A percentile compares a stretch with the other conserved stretches of the same genome.
phyloP scores from a whole-genome alignment of 2,329 filamentous ascomycete species.

The Rasamsonia emersonii region DNA sequence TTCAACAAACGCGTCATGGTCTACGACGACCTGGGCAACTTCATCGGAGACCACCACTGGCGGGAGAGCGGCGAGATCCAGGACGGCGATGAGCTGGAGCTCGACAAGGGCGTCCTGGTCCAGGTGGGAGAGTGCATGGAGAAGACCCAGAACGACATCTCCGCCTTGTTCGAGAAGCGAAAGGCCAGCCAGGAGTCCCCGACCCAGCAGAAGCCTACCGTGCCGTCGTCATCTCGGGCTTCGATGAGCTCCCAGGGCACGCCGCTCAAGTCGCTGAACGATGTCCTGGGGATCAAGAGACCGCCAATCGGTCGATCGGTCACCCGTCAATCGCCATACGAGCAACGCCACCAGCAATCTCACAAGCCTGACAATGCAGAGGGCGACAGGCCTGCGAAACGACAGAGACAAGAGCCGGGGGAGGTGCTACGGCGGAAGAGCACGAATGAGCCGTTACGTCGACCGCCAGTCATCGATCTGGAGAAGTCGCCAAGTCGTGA shows the following conservation, averaged over 20 bases:
- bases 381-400: constrained; percentile 25
- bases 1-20: constrained; percentile 92
- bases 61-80: constrained; percentile 58
- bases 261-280: constrained; percentile 52
- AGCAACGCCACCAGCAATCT: constrained; percentile 26
- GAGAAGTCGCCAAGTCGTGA: constrained; percentile 1
- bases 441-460: constrained; percentile 5
- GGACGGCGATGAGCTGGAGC: constrained; percentile 71
- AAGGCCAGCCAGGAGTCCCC: constrained; percentile 32
- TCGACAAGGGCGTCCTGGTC: constrained; percentile 70
- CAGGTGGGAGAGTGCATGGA: constrained; percentile 72
- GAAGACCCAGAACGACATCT: constrained; percentile 66
- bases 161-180: constrained; percentile 63
- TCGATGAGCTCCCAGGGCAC: constrained; percentile 29
- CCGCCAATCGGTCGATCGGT: constrained; percentile 56
- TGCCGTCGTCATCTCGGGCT: constrained; percentile 37
- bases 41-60: constrained; percentile 79
- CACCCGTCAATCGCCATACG: constrained; percentile 56
- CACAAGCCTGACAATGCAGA: constrained; percentile 8
- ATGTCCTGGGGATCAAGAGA: constrained; percentile 57
- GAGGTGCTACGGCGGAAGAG: constrained; percentile 7
- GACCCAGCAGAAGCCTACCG: constrained; percentile 17
- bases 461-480: constrained; percentile 5
- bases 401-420: constrained; percentile 18
- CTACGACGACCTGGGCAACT: constrained; percentile 71